Conservation (phyloP, 75 land plant species). For the Pinus albicaulis region DNA sequence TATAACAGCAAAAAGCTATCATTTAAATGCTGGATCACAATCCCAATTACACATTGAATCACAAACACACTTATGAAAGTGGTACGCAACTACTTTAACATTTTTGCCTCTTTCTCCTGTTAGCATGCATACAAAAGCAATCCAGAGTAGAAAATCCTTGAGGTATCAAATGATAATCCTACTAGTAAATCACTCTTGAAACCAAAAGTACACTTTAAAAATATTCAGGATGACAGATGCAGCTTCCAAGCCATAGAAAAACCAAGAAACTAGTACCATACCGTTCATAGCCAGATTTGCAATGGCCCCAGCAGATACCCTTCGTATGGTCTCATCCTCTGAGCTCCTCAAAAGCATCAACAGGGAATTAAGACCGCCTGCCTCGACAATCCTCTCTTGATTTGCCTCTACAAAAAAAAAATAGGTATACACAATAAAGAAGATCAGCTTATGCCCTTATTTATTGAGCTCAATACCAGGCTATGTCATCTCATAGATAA, state of each 20-base stretch:
- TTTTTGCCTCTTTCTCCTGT: neutral
- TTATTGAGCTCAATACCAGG: neutral
- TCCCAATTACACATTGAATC: too few relatives aligned
- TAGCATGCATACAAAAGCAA: neutral
- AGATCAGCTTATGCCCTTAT: neutral
- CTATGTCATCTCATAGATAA: neutral
- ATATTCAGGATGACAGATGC: too few relatives aligned
- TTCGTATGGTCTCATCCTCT: slow-evolving; percentile 68
- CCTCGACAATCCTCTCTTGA: slow-evolving; percentile 81
- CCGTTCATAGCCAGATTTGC: slow-evolving; percentile 95
- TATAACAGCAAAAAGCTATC: too few relatives aligned
- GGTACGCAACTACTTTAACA: neutral
- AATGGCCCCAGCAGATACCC: slow-evolving; percentile 90
- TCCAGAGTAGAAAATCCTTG: neutral
- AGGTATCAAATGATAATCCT: neutral
- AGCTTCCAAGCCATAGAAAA: neutral
- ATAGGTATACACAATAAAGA: too few relatives aligned
- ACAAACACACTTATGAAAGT: too few relatives aligned
- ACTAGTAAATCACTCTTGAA: neutral
- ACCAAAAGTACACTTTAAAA: neutral
- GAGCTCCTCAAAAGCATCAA: slow-evolving; percentile 63
- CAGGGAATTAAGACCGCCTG: slow-evolving; percentile 75
- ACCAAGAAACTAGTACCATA: slow-evolving; percentile 9
- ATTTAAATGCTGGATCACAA: too few relatives aligned
- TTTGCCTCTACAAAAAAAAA: slow-evolving; percentile 46